A percentile compares a stretch with the other conserved stretches of the same genome.
phyloP scores from a whole-genome alignment of 2,329 filamentous ascomycete species.

The Scedosporium dehoogii region DNA sequence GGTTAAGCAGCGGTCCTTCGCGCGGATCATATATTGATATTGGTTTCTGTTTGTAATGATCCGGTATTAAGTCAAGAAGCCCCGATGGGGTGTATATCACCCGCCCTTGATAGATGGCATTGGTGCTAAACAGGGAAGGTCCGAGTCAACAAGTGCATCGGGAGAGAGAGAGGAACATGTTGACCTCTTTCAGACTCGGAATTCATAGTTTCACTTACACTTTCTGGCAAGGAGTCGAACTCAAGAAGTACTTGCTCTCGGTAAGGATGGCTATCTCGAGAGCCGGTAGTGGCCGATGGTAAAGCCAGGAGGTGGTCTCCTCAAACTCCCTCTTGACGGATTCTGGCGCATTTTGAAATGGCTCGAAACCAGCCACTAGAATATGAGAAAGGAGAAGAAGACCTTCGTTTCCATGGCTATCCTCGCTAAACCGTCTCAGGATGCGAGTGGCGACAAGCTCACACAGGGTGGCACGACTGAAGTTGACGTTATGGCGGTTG shows the following conservation, averaged over 20 bases:
- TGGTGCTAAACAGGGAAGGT: constrained; percentile 33
- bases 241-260: constrained; percentile 69
- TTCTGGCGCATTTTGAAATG: constrained; percentile 71
- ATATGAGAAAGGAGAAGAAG: constrained; percentile 68
- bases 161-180: background rate
- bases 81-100: constrained; percentile 75
- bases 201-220: constrained; percentile 34
- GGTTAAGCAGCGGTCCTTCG: constrained; percentile 66
- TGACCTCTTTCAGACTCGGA: constrained; percentile 41
- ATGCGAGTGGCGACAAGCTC: constrained; percentile 73
- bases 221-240: constrained; percentile 68
- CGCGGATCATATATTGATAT: constrained; percentile 74
- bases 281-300: constrained; percentile 53
- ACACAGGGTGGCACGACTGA: constrained; percentile 67
- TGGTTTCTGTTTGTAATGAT: constrained; percentile 75
- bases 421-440: constrained; percentile 67
- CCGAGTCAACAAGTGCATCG: no score
- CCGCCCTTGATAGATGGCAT: constrained; percentile 71
- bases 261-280: constrained; percentile 77
- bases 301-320: constrained; percentile 38
- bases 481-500: constrained; percentile 73
- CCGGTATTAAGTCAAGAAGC: constrained; percentile 75
- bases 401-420: constrained; percentile 60
- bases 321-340: constrained; percentile 40
- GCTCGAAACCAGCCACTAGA: constrained; percentile 73